Percentiles rank a stretch among this genome's conserved stretches.
These are phyloP conservation scores for Wallacemonas rigidus DNA, from an alignment of 208 protist species.

Conservation along the genomic window DNA sequence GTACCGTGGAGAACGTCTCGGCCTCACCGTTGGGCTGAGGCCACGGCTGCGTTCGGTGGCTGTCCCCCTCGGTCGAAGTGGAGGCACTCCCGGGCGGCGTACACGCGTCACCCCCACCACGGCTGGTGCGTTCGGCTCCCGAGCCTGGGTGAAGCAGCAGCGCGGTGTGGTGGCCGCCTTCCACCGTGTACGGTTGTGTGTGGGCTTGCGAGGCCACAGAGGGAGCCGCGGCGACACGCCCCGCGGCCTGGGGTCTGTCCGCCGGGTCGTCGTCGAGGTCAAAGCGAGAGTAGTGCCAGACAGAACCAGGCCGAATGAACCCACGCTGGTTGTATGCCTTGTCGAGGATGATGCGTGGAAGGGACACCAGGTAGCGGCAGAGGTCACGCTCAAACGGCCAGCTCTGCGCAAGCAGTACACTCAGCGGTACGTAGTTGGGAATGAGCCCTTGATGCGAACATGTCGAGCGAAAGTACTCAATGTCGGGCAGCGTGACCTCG, in stretches of 20 bases:
- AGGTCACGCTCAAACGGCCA: constrained; percentile 46
- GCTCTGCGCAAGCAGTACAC: constrained; percentile 31
- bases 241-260: too few relatives aligned
- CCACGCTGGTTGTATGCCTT: constrained; percentile 35
- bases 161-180: too few relatives aligned
- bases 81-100: too few relatives aligned
- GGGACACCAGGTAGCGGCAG: constrained; percentile 23
- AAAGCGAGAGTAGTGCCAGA: constrained; percentile 48
- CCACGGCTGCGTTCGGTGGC: too few relatives aligned
- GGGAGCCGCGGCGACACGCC: too few relatives aligned
- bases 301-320: constrained; percentile 38
- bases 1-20: not conserved
- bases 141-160: too few relatives aligned
- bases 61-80: too few relatives aligned
- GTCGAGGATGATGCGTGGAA: constrained; percentile 36
- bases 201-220: too few relatives aligned
- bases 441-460: constrained; percentile 33
- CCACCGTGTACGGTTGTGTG: too few relatives aligned
- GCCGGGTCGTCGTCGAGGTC: not conserved
- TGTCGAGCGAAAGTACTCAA: constrained; percentile 26
- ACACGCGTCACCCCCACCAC: too few relatives aligned
- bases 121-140: too few relatives aligned
- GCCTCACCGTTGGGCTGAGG: not conserved
- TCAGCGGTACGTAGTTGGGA: constrained; percentile 34
- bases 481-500: constrained; percentile 26